Base-by-base conservation (phyloP, 257 asterid species). In the Marsdenia floribunda region DNA sequence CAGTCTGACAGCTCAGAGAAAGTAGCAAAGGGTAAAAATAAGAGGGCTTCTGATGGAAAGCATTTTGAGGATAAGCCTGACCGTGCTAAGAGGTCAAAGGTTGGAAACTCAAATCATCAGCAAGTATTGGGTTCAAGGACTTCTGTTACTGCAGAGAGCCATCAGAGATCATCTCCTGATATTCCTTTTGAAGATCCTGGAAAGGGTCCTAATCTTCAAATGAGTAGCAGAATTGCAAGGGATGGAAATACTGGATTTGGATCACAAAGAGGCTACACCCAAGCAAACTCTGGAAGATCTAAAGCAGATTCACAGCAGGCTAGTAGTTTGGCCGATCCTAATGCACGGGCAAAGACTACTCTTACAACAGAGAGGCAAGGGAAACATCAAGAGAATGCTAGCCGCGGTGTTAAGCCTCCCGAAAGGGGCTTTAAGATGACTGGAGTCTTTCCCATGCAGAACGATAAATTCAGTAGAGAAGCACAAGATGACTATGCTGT, bases 121-220 rank as follows among this genome's bases (percentile, higher is more conserved):
- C 80, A 68, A 60, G 81, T 82, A 78, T 78, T 86, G 73, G 93
- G 87, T 59, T 71, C 89, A 54, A 75, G 88, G 75, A 86, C 72
- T 66, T 74, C 87, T 74, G 72, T 83, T 82, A 83, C 83, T 61
- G 88, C 87, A 49, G 95, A 83, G 68, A 84, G 86, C 82, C 86
- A 90, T 72, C 77, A 53, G 71, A 82, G 88, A 79, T 81, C 87
- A 60, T 83, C 89, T 70, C 89, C 93, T 79, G 93, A 84, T 59
- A 83, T 82, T 80, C 86, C 87, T 77, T 68, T 63, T 68, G 88
- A 84, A 58, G 81, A 73, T 73, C 78, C 86, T 68, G 80, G 73
- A 8, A 71, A 42, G 81, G 83, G 77, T 42, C 60, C 81, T 57
- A 73, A 78, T 58, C 73, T 76, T 74, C 86, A 77, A 71, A 80